Evolutionary conservation across 306 rosid species (phyloP), one percentile per base, ranked within the genome.

Genomic region (Fragaria iinumae): DNA sequence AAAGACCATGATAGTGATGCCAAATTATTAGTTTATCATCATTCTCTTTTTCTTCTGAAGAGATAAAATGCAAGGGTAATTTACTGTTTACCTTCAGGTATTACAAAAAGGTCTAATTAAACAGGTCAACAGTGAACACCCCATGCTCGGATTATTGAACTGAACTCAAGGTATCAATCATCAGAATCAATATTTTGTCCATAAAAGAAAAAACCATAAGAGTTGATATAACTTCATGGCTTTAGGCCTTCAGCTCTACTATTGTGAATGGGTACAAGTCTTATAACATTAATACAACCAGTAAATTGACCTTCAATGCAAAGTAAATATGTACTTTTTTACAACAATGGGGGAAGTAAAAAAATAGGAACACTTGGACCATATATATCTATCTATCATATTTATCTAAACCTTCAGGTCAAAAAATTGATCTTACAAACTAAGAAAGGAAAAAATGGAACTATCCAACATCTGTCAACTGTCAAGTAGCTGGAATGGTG

Each of bases 341-440:
- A 85, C 89, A 83, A 18, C 76, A 73, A 67, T 57, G 27, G 72
- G 79, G 36, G 81, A 67, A 27, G 72, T 34, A 29, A 18, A 32
- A 44, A 72, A 11, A 64, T 13, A 21, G 14, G 39, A 64, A 63
- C 12, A 34, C 80, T 17, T 73, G 32, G 43, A 23, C 39, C 65
- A 41, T 78, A 83, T 75, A 67, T 80, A 72, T 80, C 67, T 74
- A 76, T 76, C 73, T 84, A 75, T n/a, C 32, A 79, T 50, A 82
- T 69, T 73, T 76, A 71, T 78, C 89, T 52, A 75, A 72, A 72
- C 79, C 84, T 74, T 79, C 11, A 49, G 84, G 81, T 76, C 74
- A 81, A 80, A 84, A 85, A 86, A 73, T 6, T 78, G 87, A 87
- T 73, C 89, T 79, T 72, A 84, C 79, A 81, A 81, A 80, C 67